Percentiles rank a stretch among this genome's conserved stretches.
These are phyloP conservation scores for Ploettnerulaceae sp. DNA, from an alignment of 2,329 filamentous ascomycete genomes.

Conservation along the genomic window DNA sequence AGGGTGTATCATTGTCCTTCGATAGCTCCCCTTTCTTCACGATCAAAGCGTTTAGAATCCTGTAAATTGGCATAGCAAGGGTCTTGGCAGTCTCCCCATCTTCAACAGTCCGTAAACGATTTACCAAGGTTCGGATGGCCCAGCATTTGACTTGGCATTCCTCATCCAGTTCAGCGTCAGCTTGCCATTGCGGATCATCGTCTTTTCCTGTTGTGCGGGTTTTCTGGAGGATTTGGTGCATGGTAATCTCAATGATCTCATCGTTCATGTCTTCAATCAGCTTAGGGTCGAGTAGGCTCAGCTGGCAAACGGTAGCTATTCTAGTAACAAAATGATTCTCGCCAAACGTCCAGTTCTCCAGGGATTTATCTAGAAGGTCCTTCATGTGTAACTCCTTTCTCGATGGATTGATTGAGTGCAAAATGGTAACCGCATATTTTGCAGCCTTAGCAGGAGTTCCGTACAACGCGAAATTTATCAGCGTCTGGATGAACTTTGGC, in stretches of 20 bases:
- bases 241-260: slow-evolving; percentile 71
- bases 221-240: slow-evolving; percentile 68
- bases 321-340: slow-evolving; percentile 70
- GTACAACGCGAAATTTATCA: slow-evolving; percentile 78
- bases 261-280: slow-evolving; percentile 70
- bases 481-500: slow-evolving; percentile 72
- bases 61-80: slow-evolving; percentile 65
- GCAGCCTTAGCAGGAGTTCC: slow-evolving; percentile 77
- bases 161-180: slow-evolving; percentile 65
- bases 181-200: slow-evolving; percentile 59
- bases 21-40: slow-evolving; percentile 73
- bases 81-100: slow-evolving; percentile 50
- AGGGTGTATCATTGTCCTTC: slow-evolving; percentile 68
- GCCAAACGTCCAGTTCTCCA: slow-evolving; percentile 69
- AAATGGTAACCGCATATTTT: slow-evolving; percentile 89
- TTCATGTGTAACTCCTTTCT: slow-evolving; percentile 81
- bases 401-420: slow-evolving; percentile 54
- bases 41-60: slow-evolving; percentile 72
- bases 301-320: slow-evolving; percentile 65
- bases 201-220: slow-evolving; percentile 59
- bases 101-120: slow-evolving; percentile 62
- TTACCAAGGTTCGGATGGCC: slow-evolving; percentile 80
- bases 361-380: slow-evolving; percentile 72
- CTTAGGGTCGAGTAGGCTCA: slow-evolving; percentile 69
- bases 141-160: slow-evolving; percentile 80